phyloP scores from a whole-genome alignment of 306 rosid genomes.

The Inga laurina region DNA sequence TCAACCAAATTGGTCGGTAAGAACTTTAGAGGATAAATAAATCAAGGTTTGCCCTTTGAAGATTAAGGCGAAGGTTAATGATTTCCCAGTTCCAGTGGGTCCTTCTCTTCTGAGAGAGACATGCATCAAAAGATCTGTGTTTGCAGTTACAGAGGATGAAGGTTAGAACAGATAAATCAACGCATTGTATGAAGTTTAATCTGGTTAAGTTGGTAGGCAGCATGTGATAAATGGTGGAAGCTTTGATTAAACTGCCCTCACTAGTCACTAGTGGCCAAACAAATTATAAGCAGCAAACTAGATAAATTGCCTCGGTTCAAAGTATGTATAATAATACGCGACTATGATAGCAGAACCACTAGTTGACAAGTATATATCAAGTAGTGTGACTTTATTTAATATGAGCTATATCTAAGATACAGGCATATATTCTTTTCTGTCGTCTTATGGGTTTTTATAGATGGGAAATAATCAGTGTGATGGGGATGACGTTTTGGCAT shows the following conservation, averaged over 20 bases:
- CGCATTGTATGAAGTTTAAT: neutral
- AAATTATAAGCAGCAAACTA: neutral
- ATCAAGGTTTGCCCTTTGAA: neutral
- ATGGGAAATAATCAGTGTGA: too few species aligned
- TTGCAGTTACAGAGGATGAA: too few species aligned
- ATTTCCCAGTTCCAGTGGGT: too few species aligned
- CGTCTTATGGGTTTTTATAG: neutral
- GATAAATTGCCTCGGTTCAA: neutral
- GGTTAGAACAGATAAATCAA: neutral
- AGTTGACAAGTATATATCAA: neutral
- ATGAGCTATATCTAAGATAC: slow-evolving; percentile 9
- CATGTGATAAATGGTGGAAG: neutral
- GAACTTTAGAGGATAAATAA: neutral
- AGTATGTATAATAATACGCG: neutral
- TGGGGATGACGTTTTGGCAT: too few species aligned
- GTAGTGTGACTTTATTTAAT: neutral
- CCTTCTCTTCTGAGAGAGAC: too few species aligned
- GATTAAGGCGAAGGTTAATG: neutral
- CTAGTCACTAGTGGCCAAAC: neutral
- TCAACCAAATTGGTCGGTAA: neutral
- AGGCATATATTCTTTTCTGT: neutral
- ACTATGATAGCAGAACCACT: neutral
- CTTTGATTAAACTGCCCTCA: neutral
- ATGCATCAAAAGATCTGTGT: too few species aligned
- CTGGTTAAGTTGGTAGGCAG: neutral